Base-by-base conservation (phyloP, 2,329 filamentous ascomycete genomes). In the Dichotomopilus funicola region DNA sequence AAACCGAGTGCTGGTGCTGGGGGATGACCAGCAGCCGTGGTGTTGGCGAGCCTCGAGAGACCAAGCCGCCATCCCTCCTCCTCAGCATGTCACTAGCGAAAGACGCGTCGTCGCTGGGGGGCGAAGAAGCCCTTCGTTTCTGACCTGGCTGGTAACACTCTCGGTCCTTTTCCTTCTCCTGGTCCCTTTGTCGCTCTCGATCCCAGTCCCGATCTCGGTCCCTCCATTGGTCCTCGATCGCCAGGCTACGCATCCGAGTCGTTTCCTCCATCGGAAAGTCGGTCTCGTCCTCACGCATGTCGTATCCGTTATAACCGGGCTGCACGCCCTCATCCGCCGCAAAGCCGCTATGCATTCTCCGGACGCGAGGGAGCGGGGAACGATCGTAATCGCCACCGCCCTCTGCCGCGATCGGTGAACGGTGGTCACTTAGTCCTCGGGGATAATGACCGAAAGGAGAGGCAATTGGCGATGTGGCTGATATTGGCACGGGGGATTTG, bases 101-200 rank as follows among this genome's bases (percentile, higher is more conserved):
- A 13, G 71, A 63, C 6, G 72, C 66, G 34, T 81, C 78, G 9
- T 78, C 78, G 2, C 72, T 70, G 0, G 74, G 76, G 1, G 80
- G 79, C 33, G 79, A 82, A 0, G 78, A 79, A 1, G 80, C 80
- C 41, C 80, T 73, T 47, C 80, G 75, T 68, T 83, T 83, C 57
- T 76, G 75, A 6, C 79, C 78, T 2, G 73, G 66, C 43, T 76
- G 71, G 58, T 69, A 72, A 33, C 74, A 59, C 2, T 62, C 60
- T 5, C 57, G 55, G n/a, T 61, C 60, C 36, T 54, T 55, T 19
- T 61, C 59, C 10, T 52, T 47, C 11, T 62, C 61, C 49, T 57
- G 40, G 3, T 62, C 61, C 6, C 57, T 38, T 27, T 27, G 19
- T 27, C 19, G 19, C 6, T 72, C 51, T 49, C 59, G 34, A 34